Conservation (phyloP, 768 basidiomycete species). For the Rickenella mellea region DNA sequence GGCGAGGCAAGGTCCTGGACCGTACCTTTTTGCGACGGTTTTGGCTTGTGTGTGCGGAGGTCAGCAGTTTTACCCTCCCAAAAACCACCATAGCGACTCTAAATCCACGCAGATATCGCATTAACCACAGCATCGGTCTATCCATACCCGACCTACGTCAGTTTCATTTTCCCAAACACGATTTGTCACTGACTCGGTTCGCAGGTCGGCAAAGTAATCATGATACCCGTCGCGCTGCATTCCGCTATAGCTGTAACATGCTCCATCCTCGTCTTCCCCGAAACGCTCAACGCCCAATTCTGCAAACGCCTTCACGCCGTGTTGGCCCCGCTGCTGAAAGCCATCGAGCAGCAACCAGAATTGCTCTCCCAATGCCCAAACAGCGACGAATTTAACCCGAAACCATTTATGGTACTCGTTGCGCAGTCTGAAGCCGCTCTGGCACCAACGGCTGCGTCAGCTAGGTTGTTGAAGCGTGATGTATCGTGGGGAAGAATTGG, state of each 20-base stretch:
- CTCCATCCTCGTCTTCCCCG: conserved; percentile 8
- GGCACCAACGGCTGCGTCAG: conserved; percentile 38
- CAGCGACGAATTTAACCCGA: conserved; percentile 1
- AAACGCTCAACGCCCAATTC: conserved; percentile 11
- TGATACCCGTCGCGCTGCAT: conserved; percentile 2
- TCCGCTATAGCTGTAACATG: conserved; percentile 4
- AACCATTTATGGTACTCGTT: not conserved
- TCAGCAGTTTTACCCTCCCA: conserved; percentile 27
- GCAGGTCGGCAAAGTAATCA: not conserved
- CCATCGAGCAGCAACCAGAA: conserved; percentile 4
- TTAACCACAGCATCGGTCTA: conserved; percentile 49
- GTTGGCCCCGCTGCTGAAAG: conserved; percentile 3
- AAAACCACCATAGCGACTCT: conserved; percentile 2
- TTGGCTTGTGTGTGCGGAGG: conserved; percentile 55
- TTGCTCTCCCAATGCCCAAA: conserved; percentile 5
- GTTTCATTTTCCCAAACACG: not conserved
- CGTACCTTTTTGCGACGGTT: conserved; percentile 48
- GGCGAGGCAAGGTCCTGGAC: conserved; percentile 53
- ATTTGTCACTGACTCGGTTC: not conserved
- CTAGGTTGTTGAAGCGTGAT: conserved; percentile 47
- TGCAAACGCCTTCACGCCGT: conserved; percentile 7
- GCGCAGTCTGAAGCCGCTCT: conserved; percentile 22
- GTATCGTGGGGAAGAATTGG: conserved; percentile 51
- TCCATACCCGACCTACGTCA: conserved; percentile 55
- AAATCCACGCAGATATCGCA: conserved; percentile 37